These are phyloP conservation scores for Pilasporangium apinafurcum DNA, from an alignment of 352 stramenopile species.

Conservation along the genomic window DNA sequence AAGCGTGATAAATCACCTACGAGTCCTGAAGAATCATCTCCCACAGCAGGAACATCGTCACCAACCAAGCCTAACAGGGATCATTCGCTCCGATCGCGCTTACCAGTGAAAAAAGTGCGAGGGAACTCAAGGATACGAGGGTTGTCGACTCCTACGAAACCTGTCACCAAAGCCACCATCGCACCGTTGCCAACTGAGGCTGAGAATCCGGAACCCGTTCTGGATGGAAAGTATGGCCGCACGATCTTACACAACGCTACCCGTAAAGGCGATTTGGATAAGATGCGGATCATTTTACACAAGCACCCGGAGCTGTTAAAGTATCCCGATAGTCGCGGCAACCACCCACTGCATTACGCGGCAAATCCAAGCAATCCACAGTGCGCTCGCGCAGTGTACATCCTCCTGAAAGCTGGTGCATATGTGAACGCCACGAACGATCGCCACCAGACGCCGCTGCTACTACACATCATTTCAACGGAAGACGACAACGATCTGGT, in stretches of 20 bases:
- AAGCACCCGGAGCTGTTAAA: constrained; percentile 31
- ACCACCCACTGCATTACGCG: constrained; percentile 57
- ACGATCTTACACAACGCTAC: constrained; percentile 41
- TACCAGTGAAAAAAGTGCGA: no score
- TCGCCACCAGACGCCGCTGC: constrained; percentile 40
- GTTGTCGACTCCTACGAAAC: no score
- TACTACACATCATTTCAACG: constrained; percentile 50
- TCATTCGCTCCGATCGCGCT: no score
- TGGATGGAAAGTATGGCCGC: constrained; percentile 37
- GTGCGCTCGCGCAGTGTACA: constrained; percentile 26
- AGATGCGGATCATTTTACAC: constrained; percentile 19
- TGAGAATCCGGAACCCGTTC: not conserved
- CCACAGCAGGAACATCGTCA: no score
- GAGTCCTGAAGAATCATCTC: no score
- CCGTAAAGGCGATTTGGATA: constrained; percentile 35
- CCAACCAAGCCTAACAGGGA: no score
- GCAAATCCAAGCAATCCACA: constrained; percentile 26
- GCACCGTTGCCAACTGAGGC: not conserved
- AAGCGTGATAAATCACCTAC: not conserved
- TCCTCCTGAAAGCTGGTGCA: constrained; percentile 39
- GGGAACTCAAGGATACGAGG: no score
- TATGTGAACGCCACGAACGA: constrained; percentile 45
- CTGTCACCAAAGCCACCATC: not conserved
- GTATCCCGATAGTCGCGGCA: constrained; percentile 34
- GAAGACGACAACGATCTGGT: constrained; percentile 41